Percentiles rank a stretch among this genome's conserved stretches.
Conservation (phyloP, 2,329 filamentous ascomycete genomes). For the Talaromyces rugulosus region DNA sequence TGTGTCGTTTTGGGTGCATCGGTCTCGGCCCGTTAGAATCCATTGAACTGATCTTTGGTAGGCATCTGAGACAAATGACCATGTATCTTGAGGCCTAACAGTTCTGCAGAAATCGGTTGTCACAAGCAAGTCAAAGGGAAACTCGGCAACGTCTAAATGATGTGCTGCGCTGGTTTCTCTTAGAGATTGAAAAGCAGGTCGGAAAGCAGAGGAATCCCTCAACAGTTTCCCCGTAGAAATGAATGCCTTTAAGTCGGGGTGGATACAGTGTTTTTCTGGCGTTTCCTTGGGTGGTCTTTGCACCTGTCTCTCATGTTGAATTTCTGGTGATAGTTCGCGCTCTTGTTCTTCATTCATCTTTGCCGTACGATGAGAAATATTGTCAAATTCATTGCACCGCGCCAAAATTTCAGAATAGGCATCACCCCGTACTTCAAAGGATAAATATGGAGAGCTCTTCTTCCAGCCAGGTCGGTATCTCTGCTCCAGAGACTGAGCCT, state of each 20-base stretch:
- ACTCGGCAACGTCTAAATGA: neutral
- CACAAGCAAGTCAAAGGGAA: neutral
- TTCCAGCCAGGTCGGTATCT: conserved; percentile 5
- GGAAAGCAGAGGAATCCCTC: neutral
- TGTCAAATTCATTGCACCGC: conserved; percentile 33
- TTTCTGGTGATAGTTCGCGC: conserved; percentile 52
- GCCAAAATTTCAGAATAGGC: conserved; percentile 25
- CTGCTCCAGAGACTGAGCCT: conserved; percentile 3
- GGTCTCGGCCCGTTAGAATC: neutral
- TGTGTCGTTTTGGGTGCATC: neutral
- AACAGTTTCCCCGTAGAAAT: neutral
- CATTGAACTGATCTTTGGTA: conserved; percentile 1
- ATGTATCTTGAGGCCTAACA: conserved; percentile 3
- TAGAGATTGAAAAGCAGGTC: conserved; percentile 1
- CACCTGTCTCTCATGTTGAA: conserved; percentile 57
- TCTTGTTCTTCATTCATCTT: conserved; percentile 63
- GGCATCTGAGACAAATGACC: neutral
- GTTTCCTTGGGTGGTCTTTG: conserved; percentile 42
- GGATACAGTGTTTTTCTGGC: conserved; percentile 34
- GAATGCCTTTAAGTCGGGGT: neutral
- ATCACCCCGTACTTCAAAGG: conserved; percentile 6
- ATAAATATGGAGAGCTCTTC: neutral
- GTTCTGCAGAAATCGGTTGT: conserved; percentile 1
- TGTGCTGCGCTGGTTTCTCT: neutral
- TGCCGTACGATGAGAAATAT: conserved; percentile 26